Base-by-base conservation (phyloP, 345 rosid genomes). In the Triadica sebifera region DNA sequence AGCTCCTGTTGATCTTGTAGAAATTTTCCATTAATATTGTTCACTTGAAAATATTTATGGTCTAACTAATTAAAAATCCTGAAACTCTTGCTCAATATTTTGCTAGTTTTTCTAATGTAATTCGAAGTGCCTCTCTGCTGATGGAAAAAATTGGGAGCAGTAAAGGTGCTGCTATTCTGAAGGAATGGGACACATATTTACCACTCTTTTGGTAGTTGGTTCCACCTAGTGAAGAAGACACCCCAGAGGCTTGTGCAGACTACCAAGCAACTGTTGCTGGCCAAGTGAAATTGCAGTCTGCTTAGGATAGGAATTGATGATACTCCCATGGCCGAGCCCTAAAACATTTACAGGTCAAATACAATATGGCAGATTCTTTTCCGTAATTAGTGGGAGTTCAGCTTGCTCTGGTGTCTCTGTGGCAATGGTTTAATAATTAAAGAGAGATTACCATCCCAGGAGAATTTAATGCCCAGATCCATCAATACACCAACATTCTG, bases 211-310 rank as follows among this genome's bases (percentile, higher is more conserved):
- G 99, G 99, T 98, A 95, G 84, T 77, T 95, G 25, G 99, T 95
- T 78, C 99, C 99, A 22, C 99, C 99, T n/a, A 93, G 98, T 12
- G 99, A 95, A 83, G 99, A 95, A 84, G 99, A 95, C 87, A 93
- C 97, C 51, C 99, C 98, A 0, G 99, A 95, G 87, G 99, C 98
- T 73, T 87, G 88, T 76, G 88, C 96, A 8, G 86, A 81, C 52
- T 95, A 90, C 70, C 87, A 87, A 81, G 84, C 83, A 76, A 85
- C 93, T 59, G 74, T 86, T 58, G 68, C 94, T 25, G 98, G 87
- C 6, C 84, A 88, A 83, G 94, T 90, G 79, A 85, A 89, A 8
- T 78, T 93, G 46, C 98, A 86, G 75, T 95, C 98, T 63, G 34
- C 34, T 29, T 91, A 81, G 80, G 74, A 47, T 57, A 39, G 71